These are phyloP conservation scores for Chaetomiaceae sp. DNA, from an alignment of 2,329 filamentous ascomycete genomes.

Conservation along the genomic window DNA sequence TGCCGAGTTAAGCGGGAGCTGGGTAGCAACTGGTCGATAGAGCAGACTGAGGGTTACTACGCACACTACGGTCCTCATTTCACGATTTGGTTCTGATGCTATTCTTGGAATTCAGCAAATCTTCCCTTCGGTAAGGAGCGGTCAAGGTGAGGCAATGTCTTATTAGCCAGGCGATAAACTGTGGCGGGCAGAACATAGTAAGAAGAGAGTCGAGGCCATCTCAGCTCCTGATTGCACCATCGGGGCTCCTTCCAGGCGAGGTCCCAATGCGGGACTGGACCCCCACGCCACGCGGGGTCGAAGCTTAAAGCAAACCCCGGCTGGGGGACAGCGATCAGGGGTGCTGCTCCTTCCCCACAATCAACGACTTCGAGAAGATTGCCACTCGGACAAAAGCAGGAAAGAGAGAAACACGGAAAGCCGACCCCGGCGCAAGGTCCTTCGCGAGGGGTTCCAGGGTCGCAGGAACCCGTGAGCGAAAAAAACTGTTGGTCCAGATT, in stretches of 20 bases:
- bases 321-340: conserved; percentile 1
- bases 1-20: too few relatives aligned
- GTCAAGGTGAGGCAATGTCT: not conserved
- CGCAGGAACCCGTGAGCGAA: too few relatives aligned
- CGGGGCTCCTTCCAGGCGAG: not conserved
- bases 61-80: not conserved
- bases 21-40: not conserved
- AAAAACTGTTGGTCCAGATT: too few relatives aligned
- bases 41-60: too few relatives aligned
- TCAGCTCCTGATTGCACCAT: conserved; percentile 1
- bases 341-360: conserved; percentile 20
- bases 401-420: too few relatives aligned
- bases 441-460: too few relatives aligned
- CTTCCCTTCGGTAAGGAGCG: not conserved
- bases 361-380: not conserved
- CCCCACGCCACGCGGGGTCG: conserved; percentile 28
- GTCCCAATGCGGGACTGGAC: conserved; percentile 14
- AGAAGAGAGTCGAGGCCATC: too few relatives aligned
- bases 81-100: not conserved
- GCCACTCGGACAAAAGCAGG: too few relatives aligned
- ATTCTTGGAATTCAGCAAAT: conserved; percentile 6
- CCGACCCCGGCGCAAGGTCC: too few relatives aligned
- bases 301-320: conserved; percentile 15
- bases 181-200: too few relatives aligned
- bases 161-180: conserved; percentile 3